Evolutionary conservation across 2,329 filamentous ascomycete genomes (phyloP).

Genomic region (Phyllachora maydis): DNA sequence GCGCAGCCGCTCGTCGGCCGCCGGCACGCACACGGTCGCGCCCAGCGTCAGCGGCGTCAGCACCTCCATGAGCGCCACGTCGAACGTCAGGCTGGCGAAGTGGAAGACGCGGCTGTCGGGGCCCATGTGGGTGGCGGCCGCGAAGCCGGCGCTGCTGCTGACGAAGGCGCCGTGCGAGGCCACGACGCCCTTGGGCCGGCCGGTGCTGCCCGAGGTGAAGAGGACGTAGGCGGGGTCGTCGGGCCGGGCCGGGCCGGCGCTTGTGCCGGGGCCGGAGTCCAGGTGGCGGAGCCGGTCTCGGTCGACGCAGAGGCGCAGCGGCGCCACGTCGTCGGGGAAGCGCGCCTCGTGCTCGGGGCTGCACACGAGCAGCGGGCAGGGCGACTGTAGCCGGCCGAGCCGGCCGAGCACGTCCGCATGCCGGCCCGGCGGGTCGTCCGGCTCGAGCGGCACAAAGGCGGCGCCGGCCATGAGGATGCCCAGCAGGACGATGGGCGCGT

Average conservation of each 20-base stretch:
- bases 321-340: slow-evolving; percentile 5
- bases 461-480: slow-evolving; percentile 1
- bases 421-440: not conserved
- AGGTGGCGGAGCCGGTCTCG: too few species aligned
- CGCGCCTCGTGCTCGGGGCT: slow-evolving; percentile 3
- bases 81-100: slow-evolving; percentile 14
- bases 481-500: not conserved
- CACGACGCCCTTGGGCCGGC: slow-evolving; percentile 26
- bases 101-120: slow-evolving; percentile 5
- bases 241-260: not conserved
- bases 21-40: slow-evolving; percentile 16
- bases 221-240: slow-evolving; percentile 13
- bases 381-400: not conserved
- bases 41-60: slow-evolving; percentile 15
- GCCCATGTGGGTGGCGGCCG: slow-evolving; percentile 1
- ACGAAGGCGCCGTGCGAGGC: slow-evolving; percentile 6
- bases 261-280: slow-evolving; percentile 1
- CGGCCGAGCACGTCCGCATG: not conserved
- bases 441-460: slow-evolving; percentile 1
- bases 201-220: slow-evolving; percentile 29
- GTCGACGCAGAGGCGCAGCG: slow-evolving; percentile 4
- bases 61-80: slow-evolving; percentile 16
- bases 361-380: slow-evolving; percentile 3
- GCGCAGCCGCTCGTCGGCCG: slow-evolving; percentile 14
- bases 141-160: slow-evolving; percentile 3